Percentiles rank a stretch among this genome's conserved stretches.
phyloP scores from a whole-genome alignment of 2,329 filamentous ascomycete species.

The Acephala macrosclerotiorum region DNA sequence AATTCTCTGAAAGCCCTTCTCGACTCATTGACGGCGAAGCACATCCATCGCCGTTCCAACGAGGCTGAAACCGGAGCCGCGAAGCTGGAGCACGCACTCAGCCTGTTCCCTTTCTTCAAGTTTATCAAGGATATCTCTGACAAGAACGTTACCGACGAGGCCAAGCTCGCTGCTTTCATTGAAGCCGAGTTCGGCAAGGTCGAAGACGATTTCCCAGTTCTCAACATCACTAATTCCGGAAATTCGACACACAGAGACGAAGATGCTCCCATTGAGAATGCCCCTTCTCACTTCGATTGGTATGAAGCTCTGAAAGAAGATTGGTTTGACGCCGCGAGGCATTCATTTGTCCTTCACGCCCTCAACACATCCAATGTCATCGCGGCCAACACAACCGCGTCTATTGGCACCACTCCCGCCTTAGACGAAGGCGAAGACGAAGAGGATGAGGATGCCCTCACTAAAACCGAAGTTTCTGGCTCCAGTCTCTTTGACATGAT shows the following conservation, averaged over 20 bases:
- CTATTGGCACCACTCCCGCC: neutral
- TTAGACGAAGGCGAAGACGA: neutral
- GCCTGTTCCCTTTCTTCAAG: neutral
- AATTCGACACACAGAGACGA: no score
- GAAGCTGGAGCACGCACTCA: neutral
- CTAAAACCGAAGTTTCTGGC: neutral
- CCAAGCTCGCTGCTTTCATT: no score
- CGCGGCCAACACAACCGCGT: neutral
- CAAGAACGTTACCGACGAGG: neutral
- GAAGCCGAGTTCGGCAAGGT: no score
- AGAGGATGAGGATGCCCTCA: neutral
- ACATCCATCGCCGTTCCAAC: neutral
- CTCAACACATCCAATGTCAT: no score
- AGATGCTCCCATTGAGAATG: no score
- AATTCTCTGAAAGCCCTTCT: no score
- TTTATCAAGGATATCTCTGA: neutral
- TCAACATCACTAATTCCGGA: no score
- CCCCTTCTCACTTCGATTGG: no score
- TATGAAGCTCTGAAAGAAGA: no score
- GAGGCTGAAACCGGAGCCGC: neutral
- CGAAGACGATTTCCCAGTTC: no score
- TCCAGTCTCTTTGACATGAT: neutral
- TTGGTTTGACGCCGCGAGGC: no score
- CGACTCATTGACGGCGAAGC: neutral
- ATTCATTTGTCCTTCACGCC: no score